phyloP scores from a whole-genome alignment of 306 rosid genomes.

The Senna tora region DNA sequence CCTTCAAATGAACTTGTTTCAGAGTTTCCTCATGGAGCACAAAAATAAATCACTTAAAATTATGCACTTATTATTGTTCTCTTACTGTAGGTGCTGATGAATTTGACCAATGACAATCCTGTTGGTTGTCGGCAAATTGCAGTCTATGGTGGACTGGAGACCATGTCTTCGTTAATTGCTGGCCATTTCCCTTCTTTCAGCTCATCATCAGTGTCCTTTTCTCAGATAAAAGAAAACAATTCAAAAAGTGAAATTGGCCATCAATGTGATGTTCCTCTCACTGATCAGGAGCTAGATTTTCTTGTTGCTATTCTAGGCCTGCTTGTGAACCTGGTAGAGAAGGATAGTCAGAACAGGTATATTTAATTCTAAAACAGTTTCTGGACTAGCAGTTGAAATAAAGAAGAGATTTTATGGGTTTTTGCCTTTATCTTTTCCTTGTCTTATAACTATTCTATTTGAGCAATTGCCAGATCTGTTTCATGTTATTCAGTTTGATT shows the following conservation, averaged over 20 bases:
- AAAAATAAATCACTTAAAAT: constrained; percentile 9
- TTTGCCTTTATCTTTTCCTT: not conserved
- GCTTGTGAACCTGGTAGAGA: constrained; percentile 95
- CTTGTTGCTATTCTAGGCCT: constrained; percentile 97
- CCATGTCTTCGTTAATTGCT: constrained; percentile 87
- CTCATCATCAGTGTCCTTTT: constrained; percentile 54
- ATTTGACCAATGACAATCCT: constrained; percentile 93
- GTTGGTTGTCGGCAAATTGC: constrained; percentile 94
- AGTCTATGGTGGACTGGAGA: constrained; percentile 81
- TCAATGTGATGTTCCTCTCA: constrained; percentile 61
- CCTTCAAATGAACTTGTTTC: constrained; percentile 7
- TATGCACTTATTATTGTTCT: constrained; percentile 17
- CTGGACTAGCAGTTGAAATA: constrained; percentile 27
- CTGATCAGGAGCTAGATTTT: constrained; percentile 88
- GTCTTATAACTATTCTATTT: constrained; percentile 1
- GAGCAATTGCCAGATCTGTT: not conserved
- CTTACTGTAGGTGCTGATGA: constrained; percentile 88
- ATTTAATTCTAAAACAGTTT: constrained; percentile 26
- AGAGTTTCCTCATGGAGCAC: constrained; percentile 6
- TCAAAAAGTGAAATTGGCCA: constrained; percentile 43
- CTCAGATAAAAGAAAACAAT: constrained; percentile 47
- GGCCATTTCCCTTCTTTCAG: constrained; percentile 84
- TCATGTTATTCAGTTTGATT: not conserved
- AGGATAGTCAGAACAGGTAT: constrained; percentile 88
- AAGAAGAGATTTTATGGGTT: constrained; percentile 2